A percentile compares a stretch with the other conserved stretches of the same genome.
phyloP scores from a whole-genome alignment of 2,329 filamentous ascomycete species.

The Fusarium anthophilum region DNA sequence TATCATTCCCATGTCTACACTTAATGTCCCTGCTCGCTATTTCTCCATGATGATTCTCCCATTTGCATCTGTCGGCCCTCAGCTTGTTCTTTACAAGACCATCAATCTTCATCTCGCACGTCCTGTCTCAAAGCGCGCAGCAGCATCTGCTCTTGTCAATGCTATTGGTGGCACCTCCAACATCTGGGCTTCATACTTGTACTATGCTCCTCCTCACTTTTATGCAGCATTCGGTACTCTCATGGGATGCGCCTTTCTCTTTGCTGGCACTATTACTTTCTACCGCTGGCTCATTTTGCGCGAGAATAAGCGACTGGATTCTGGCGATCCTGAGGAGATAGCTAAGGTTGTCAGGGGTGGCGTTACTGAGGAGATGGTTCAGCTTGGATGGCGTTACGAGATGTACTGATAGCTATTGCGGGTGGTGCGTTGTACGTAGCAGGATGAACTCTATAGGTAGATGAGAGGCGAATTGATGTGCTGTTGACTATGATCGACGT shows the following conservation, averaged over 20 bases:
- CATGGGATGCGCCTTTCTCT: slow-evolving; percentile 47
- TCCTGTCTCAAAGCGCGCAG: slow-evolving; percentile 53
- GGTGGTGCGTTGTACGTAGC: accelerated
- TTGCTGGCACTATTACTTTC: slow-evolving; percentile 47
- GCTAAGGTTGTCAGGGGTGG: slow-evolving; percentile 53
- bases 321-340: slow-evolving; percentile 48
- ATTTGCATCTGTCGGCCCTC: slow-evolving; percentile 48
- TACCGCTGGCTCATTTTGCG: slow-evolving; percentile 51
- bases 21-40: slow-evolving; percentile 52
- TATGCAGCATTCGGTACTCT: slow-evolving; percentile 53
- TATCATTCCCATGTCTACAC: slow-evolving; percentile 50
- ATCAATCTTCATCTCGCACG: slow-evolving; percentile 54
- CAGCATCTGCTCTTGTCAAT: slow-evolving; percentile 53
- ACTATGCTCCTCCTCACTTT: slow-evolving; percentile 50
- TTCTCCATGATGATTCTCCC: slow-evolving; percentile 55
- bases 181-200: slow-evolving; percentile 50
- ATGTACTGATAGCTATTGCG: slow-evolving; percentile 47
- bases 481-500: accelerated
- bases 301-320: slow-evolving; percentile 52
- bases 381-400: slow-evolving; percentile 54
- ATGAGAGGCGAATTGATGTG: accelerated
- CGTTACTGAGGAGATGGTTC: slow-evolving; percentile 55
- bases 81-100: slow-evolving; percentile 53
- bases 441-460: background rate
- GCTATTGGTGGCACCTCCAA: slow-evolving; percentile 47